phyloP scores from a whole-genome alignment of 768 basidiomycete species.

The Daedaleopsis nitida region DNA sequence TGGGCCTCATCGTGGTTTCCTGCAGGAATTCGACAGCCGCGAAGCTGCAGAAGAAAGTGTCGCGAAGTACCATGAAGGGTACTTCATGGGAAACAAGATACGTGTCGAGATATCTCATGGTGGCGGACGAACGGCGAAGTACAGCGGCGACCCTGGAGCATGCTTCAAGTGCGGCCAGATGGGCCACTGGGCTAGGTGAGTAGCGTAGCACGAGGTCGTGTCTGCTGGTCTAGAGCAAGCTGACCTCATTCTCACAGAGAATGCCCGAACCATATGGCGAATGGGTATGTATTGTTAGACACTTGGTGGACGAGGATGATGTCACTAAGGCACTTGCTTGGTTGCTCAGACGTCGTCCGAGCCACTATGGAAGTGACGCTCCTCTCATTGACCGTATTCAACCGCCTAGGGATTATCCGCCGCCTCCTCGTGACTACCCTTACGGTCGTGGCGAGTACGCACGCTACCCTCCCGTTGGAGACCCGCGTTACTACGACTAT shows the following conservation, averaged over 20 bases:
- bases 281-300: conserved; percentile 46
- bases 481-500: conserved; percentile 60
- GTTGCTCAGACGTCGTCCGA: conserved; percentile 30
- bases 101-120: conserved; percentile 86
- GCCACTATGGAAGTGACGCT: conserved; percentile 44
- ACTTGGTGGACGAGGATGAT: background rate
- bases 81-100: conserved; percentile 92
- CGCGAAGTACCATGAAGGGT: conserved; percentile 85
- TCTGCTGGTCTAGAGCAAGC: background rate
- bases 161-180: conserved; percentile 86
- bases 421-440: conserved; percentile 43
- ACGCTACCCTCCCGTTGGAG: conserved; percentile 47
- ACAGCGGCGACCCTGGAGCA: conserved; percentile 81
- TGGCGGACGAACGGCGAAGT: conserved; percentile 79
- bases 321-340: conserved; percentile 5
- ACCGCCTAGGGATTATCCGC: conserved; percentile 51
- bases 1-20: conserved; percentile 10
- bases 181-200: conserved; percentile 88
- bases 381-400: conserved; percentile 62
- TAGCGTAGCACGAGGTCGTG: conserved; percentile 24
- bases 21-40: conserved; percentile 78
- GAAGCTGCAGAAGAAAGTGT: conserved; percentile 88
- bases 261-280: conserved; percentile 58
- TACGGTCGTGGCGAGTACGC: conserved; percentile 58
- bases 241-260: conserved; percentile 49